These are phyloP conservation scores for Colletotrichum spaethianum DNA, from an alignment of 2,329 filamentous ascomycete species.

Conservation along the genomic window DNA sequence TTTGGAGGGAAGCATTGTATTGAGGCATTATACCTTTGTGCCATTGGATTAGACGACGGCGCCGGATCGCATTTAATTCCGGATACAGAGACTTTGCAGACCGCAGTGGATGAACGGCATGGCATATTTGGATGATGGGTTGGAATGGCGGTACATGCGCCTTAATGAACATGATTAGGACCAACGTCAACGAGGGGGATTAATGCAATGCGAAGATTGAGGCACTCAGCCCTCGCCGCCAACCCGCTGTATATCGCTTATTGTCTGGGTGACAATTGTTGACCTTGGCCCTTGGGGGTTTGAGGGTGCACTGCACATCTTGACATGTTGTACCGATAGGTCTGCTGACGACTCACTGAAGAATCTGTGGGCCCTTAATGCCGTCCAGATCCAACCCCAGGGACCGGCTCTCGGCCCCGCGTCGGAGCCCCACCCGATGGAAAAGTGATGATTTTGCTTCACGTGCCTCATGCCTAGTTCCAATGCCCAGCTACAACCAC, in stretches of 20 bases:
- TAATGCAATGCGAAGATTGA: constrained; percentile 25
- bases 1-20: constrained; percentile 34
- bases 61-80: constrained; percentile 3
- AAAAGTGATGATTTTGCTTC: constrained; percentile 3
- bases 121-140: constrained; percentile 18
- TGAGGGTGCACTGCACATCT: too few species aligned
- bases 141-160: constrained; percentile 18
- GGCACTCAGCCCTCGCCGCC: constrained; percentile 5
- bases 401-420: constrained; percentile 18
- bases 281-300: background rate
- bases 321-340: background rate
- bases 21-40: constrained; percentile 37
- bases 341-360: background rate
- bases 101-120: constrained; percentile 22
- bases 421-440: background rate
- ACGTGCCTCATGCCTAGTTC: constrained; percentile 7
- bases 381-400: too few species aligned
- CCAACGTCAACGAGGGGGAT: background rate
- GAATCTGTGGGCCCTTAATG: background rate
- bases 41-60: constrained; percentile 28
- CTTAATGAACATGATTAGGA: constrained; percentile 38
- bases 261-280: background rate
- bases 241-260: background rate
- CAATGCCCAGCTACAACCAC: background rate
- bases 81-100: background rate